Conservation (phyloP, 768 basidiomycete genomes). For the Lactifluus pinguis region DNA sequence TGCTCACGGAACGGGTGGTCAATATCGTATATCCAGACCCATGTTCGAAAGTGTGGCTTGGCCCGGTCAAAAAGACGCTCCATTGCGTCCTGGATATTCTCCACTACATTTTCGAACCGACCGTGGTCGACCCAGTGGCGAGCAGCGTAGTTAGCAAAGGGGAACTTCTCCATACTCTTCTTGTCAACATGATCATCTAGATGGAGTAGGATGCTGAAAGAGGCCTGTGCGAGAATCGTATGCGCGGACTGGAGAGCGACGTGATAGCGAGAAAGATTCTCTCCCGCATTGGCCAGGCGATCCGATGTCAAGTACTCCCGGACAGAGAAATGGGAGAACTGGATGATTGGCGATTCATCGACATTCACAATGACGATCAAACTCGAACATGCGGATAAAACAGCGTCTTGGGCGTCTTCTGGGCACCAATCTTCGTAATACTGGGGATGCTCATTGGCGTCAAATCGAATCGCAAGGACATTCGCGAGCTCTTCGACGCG, state of each 20-base stretch:
- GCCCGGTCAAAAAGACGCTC: not conserved
- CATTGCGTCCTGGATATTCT: not conserved
- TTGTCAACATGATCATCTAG: not conserved
- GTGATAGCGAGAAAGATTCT: not conserved
- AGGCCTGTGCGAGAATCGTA: not conserved
- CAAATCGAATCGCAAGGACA: not conserved
- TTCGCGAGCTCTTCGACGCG: slow-evolving; percentile 5
- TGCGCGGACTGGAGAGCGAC: not conserved
- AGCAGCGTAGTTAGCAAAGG: not conserved
- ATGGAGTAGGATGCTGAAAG: not conserved
- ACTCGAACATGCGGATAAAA: not conserved
- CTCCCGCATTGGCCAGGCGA: not conserved
- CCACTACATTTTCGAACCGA: not conserved
- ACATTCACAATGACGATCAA: not conserved
- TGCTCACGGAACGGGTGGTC: not conserved
- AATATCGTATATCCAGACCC: slow-evolving; percentile 2
- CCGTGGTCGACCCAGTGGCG: slow-evolving; percentile 1
- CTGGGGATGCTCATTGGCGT: not conserved
- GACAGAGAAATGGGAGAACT: slow-evolving; percentile 7
- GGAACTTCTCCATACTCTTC: not conserved
- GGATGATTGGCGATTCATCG: not conserved
- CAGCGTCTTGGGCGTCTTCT: not conserved
- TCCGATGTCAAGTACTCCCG: slow-evolving; percentile 2
- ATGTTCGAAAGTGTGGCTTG: not conserved
- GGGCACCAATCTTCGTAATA: not conserved